Conservation (phyloP, 2,329 filamentous ascomycete genomes). For the Thelonectria rubi region DNA sequence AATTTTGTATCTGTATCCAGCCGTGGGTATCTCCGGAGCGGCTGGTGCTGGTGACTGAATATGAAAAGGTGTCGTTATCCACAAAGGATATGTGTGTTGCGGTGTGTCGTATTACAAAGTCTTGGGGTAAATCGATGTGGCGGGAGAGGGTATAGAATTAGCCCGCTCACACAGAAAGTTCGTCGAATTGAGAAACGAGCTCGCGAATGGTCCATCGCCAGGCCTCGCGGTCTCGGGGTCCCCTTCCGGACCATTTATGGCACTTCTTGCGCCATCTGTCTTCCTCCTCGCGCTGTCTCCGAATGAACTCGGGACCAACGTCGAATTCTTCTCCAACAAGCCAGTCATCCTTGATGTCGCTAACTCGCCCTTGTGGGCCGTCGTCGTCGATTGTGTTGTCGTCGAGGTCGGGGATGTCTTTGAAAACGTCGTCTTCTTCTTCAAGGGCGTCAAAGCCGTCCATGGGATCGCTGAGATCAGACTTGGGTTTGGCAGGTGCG, state of each 20-base stretch:
- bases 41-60: slow-evolving; percentile 28
- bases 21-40: slow-evolving; percentile 30
- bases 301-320: slow-evolving; percentile 92
- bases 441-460: slow-evolving; percentile 76
- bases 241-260: slow-evolving; percentile 79
- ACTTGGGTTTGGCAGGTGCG: slow-evolving; percentile 55
- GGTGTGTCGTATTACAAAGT: slow-evolving; percentile 37
- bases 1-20: slow-evolving; percentile 36
- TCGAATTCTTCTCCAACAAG: slow-evolving; percentile 96
- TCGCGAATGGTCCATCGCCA: slow-evolving; percentile 83
- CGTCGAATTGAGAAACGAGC: slow-evolving; percentile 58
- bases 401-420: slow-evolving; percentile 91
- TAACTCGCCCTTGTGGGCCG: slow-evolving; percentile 60
- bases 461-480: slow-evolving; percentile 65
- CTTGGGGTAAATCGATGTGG: slow-evolving; percentile 32
- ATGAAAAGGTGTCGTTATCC: slow-evolving; percentile 34
- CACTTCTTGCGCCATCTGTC: slow-evolving; percentile 90
- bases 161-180: slow-evolving; percentile 46
- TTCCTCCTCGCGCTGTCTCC: slow-evolving; percentile 90
- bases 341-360: slow-evolving; percentile 78
- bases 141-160: slow-evolving; percentile 26
- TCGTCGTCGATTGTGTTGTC: slow-evolving; percentile 67
- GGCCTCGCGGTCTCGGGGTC: slow-evolving; percentile 63
- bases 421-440: slow-evolving; percentile 93
- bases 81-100: slow-evolving; percentile 29